These are phyloP conservation scores for Clausena lansium DNA, from an alignment of 345 rosid species.

Conservation along the genomic window DNA sequence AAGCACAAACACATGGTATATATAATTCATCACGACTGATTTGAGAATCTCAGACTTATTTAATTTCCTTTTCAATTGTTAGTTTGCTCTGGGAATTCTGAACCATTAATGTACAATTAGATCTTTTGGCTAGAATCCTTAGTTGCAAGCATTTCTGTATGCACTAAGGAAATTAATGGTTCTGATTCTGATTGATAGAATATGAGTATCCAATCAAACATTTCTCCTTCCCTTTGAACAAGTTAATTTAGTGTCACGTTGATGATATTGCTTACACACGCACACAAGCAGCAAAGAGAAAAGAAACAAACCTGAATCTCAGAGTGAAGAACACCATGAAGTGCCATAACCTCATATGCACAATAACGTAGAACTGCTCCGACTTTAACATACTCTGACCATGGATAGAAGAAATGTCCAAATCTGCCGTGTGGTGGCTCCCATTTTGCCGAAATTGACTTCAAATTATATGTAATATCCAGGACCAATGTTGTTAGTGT, in stretches of 20 bases:
- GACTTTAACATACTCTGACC: slow-evolving; percentile 72
- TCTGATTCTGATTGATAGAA: slow-evolving; percentile 26
- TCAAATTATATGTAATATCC: not conserved
- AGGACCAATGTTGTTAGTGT: slow-evolving; percentile 2
- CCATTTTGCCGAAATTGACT: slow-evolving; percentile 70
- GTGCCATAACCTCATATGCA: slow-evolving; percentile 73
- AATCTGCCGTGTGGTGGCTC: slow-evolving; percentile 75
- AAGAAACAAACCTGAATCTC: slow-evolving; percentile 56
- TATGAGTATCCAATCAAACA: slow-evolving; percentile 29
- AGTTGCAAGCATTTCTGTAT: slow-evolving; percentile 5
- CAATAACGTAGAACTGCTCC: slow-evolving; percentile 57
- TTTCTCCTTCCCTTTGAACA: not conserved
- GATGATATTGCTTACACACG: not conserved
- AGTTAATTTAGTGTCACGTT: not conserved
- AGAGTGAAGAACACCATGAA: slow-evolving; percentile 69
- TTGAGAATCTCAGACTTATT: slow-evolving; percentile 3
- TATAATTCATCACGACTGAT: not conserved
- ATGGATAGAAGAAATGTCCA: slow-evolving; percentile 57
- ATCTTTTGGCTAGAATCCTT: slow-evolving; percentile 11
- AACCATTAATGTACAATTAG: not conserved
- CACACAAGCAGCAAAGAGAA: not conserved
- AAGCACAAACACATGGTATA: slow-evolving; percentile 23
- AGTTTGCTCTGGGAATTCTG: slow-evolving; percentile 12
- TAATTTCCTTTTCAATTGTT: slow-evolving; percentile 1
- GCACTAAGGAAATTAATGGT: slow-evolving; percentile 6